These are phyloP conservation scores for Kwoniella mangroviensis DNA, from an alignment of 768 basidiomycete species.

Conservation along the genomic window DNA sequence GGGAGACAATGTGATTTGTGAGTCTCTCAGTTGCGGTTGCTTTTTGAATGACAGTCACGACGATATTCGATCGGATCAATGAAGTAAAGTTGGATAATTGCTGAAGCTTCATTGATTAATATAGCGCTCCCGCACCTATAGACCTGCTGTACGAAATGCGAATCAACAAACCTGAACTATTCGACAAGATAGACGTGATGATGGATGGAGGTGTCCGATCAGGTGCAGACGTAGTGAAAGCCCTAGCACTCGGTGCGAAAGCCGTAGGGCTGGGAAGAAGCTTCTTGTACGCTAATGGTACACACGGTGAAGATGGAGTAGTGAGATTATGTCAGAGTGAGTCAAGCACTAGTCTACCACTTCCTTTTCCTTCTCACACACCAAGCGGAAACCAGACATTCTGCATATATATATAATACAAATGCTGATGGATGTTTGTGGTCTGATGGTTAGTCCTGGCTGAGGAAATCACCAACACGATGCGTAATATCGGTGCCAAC, in stretches of 20 bases:
- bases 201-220: conserved; percentile 82
- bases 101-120: background rate
- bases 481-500: conserved; percentile 50
- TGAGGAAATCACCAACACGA: conserved; percentile 54
- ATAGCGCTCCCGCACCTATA: conserved; percentile 58
- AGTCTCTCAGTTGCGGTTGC: too few species aligned
- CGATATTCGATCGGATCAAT: too few species aligned
- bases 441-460: too few species aligned
- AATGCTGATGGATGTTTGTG: too few species aligned
- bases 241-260: conserved; percentile 70
- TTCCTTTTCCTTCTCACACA: too few species aligned
- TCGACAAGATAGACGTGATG: conserved; percentile 66
- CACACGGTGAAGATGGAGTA: conserved; percentile 59
- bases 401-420: too few species aligned
- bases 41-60: too few species aligned
- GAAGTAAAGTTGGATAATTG: too few species aligned
- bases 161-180: conserved; percentile 71
- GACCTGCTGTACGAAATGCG: conserved; percentile 74
- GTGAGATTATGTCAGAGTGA: conserved; percentile 55
- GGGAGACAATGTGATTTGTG: conserved; percentile 63
- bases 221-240: conserved; percentile 89
- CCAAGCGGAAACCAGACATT: too few species aligned
- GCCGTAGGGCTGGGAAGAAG: conserved; percentile 59
- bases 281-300: conserved; percentile 60
- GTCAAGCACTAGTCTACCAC: too few species aligned